Evolutionary conservation across 1,284 basidiomycete genomes (phyloP).

Genomic region (Fomitopsis schrenkii): DNA sequence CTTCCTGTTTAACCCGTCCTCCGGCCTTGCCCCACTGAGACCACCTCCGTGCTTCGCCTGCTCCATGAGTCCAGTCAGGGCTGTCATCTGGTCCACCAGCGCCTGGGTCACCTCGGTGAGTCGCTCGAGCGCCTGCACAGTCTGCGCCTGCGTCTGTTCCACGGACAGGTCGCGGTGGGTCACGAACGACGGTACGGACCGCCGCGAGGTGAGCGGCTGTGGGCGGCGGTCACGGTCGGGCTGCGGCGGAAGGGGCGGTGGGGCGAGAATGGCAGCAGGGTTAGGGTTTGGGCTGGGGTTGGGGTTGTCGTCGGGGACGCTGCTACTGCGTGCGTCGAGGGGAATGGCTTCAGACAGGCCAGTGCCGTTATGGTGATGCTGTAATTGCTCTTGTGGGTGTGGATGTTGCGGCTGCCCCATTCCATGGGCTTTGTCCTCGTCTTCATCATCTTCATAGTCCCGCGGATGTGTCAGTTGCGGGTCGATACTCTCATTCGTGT

Average conservation of each 20-base stretch:
- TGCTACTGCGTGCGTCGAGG: not conserved
- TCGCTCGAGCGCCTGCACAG: slow-evolving; percentile 38
- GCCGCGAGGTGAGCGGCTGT: slow-evolving; percentile 2
- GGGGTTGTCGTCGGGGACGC: not conserved
- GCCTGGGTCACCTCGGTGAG: slow-evolving; percentile 48
- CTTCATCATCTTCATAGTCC: slow-evolving; percentile 3
- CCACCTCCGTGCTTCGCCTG: slow-evolving; percentile 27
- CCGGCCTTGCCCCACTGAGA: slow-evolving; percentile 47
- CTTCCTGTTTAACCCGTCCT: slow-evolving; percentile 46
- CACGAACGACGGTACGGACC: slow-evolving; percentile 1
- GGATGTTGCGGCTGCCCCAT: too few species aligned
- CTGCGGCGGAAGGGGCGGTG: not conserved
- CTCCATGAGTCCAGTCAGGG: slow-evolving; percentile 56
- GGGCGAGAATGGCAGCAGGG: not conserved
- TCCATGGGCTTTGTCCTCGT: not conserved
- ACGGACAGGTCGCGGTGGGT: slow-evolving; percentile 2
- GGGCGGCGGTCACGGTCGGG: not conserved
- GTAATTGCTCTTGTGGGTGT: not conserved
- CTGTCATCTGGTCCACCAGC: slow-evolving; percentile 52
- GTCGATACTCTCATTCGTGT: slow-evolving; percentile 12
- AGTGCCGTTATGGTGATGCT: not conserved
- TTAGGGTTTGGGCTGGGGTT: not conserved
- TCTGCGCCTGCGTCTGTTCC: slow-evolving; percentile 13
- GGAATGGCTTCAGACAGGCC: not conserved
- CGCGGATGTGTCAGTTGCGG: slow-evolving; percentile 12